phyloP scores from a whole-genome alignment of 495 filamentous ascomycete genomes.

The Aspergillus asperescens region DNA sequence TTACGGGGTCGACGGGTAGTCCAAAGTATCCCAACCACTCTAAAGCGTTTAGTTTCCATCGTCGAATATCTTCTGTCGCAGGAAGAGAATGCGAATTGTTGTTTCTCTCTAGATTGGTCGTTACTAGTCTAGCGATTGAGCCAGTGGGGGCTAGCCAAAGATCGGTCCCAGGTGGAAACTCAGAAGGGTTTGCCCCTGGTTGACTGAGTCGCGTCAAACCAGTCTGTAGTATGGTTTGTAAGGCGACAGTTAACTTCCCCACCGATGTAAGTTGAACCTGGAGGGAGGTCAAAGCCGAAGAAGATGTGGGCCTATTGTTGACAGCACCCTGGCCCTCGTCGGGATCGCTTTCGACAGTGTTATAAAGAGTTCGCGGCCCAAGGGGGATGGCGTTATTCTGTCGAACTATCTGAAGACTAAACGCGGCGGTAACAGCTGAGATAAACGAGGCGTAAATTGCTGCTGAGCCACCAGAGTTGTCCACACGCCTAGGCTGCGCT shows the following conservation, averaged over 20 bases:
- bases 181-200: slow-evolving; percentile 19
- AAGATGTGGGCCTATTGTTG: slow-evolving; percentile 28
- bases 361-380: slow-evolving; percentile 43
- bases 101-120: slow-evolving; percentile 21
- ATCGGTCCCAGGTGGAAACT: slow-evolving; percentile 30
- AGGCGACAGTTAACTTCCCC: slow-evolving; percentile 37
- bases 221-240: slow-evolving; percentile 36
- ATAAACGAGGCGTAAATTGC: slow-evolving; percentile 45
- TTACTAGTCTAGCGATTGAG: slow-evolving; percentile 41
- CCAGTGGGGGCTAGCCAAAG: slow-evolving; percentile 50
- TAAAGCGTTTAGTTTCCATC: slow-evolving; percentile 38
- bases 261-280: slow-evolving; percentile 35
- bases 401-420: slow-evolving; percentile 39
- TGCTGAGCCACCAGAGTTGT: slow-evolving; percentile 33
- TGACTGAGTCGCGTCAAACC: slow-evolving; percentile 34
- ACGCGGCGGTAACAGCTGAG: slow-evolving; percentile 38
- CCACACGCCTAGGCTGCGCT: slow-evolving; percentile 25
- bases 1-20: slow-evolving; percentile 28
- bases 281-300: slow-evolving; percentile 34
- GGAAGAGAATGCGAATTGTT: slow-evolving; percentile 18
- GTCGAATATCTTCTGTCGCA: slow-evolving; percentile 13
- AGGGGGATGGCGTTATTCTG: slow-evolving; percentile 38
- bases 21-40: slow-evolving; percentile 42
- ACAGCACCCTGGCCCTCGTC: slow-evolving; percentile 29
- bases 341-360: slow-evolving; percentile 28